phyloP scores from a whole-genome alignment of 2,329 filamentous ascomycete genomes.

The Apiospora aurea region DNA sequence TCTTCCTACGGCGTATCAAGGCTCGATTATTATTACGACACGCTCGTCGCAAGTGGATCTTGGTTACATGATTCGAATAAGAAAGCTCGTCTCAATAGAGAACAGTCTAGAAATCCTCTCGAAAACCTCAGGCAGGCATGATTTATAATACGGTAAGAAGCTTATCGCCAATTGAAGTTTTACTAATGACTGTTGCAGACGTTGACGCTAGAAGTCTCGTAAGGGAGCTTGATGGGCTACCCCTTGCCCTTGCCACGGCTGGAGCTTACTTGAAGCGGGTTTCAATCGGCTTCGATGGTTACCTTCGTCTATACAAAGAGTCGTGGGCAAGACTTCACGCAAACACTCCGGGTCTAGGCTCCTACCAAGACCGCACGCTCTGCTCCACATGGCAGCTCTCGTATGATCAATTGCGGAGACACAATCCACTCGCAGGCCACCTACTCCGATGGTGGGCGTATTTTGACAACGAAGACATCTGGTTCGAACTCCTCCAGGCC shows the following conservation, averaged over 20 bases:
- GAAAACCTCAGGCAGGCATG: slow-evolving; percentile 37
- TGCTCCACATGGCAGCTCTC: slow-evolving; percentile 50
- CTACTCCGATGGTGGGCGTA: slow-evolving; percentile 31
- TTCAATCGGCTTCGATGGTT: slow-evolving; percentile 45
- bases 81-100: slow-evolving; percentile 41
- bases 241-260: slow-evolving; percentile 54
- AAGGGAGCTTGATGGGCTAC: slow-evolving; percentile 50
- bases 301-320: slow-evolving; percentile 48
- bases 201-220: slow-evolving; percentile 40
- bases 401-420: slow-evolving; percentile 44
- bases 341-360: slow-evolving; percentile 34
- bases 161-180: slow-evolving; percentile 1
- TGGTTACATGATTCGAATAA: slow-evolving; percentile 42
- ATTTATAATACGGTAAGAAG: slow-evolving; percentile 38
- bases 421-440: slow-evolving; percentile 32
- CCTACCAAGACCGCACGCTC: slow-evolving; percentile 44
- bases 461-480: slow-evolving; percentile 31
- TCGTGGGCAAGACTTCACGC: slow-evolving; percentile 47
- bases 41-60: slow-evolving; percentile 43
- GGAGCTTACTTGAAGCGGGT: slow-evolving; percentile 51
- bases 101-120: slow-evolving; percentile 43
- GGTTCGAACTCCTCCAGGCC: slow-evolving; percentile 29
- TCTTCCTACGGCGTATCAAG: slow-evolving; percentile 45
- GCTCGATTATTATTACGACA: slow-evolving; percentile 51
- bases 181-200: slow-evolving; percentile 35